phyloP scores from a whole-genome alignment of 1,139 yeast genomes.

The Debaryomycetaceae sp. region DNA sequence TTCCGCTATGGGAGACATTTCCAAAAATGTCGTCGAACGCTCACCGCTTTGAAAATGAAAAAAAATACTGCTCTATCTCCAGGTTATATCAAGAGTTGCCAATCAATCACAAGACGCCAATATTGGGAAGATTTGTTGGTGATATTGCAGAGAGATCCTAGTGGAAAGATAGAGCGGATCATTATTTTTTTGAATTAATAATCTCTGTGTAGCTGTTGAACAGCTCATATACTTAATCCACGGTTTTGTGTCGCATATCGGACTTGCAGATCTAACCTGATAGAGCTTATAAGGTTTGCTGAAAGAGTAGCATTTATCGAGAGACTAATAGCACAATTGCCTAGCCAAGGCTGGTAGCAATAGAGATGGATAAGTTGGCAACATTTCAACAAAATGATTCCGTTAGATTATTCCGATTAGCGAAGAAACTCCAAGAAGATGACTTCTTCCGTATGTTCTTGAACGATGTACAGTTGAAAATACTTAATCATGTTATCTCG shows the following conservation, averaged over 20 bases:
- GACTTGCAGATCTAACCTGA: neutral
- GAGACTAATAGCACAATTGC: neutral
- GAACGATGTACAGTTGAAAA: constrained; percentile 58
- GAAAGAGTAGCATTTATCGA: neutral
- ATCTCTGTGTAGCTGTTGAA: neutral
- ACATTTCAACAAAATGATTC: constrained; percentile 43
- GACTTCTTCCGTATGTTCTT: constrained; percentile 57
- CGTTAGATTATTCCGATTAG: constrained; percentile 39
- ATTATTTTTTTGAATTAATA: neutral
- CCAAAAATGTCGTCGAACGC: neutral
- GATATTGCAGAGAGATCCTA: neutral
- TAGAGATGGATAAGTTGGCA: constrained; percentile 37
- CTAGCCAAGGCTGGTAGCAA: neutral
- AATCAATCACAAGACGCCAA: neutral
- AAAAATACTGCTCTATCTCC: neutral
- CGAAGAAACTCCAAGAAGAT: constrained; percentile 44
- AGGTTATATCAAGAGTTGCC: neutral
- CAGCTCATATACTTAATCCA: neutral
- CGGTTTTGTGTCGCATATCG: neutral
- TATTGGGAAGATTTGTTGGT: neutral
- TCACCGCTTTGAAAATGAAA: neutral
- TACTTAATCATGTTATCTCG: constrained; percentile 42
- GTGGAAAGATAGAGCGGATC: neutral
- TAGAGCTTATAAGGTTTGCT: neutral
- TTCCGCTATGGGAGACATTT: neutral